Evolutionary conservation across 257 asterid genomes (phyloP).

Genomic region (Solanum paucissectum): DNA sequence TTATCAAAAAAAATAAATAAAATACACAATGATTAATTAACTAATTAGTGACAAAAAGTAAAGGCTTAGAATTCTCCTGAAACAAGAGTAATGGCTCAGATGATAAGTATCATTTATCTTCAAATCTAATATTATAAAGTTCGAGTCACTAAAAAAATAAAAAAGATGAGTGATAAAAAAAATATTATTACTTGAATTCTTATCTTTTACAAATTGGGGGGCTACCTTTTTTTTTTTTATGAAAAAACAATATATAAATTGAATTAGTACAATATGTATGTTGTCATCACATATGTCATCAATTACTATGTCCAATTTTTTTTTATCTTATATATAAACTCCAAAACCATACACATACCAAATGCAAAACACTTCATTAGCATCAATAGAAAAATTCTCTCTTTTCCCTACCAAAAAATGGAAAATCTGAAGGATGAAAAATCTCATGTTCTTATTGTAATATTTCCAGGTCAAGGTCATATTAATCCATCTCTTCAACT

Average conservation of each 20-base stretch:
- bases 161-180: too few species aligned
- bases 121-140: too few species aligned
- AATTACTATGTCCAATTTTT: background rate
- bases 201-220: background rate
- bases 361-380: background rate
- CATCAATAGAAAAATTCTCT: background rate
- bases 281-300: background rate
- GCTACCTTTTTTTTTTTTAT: background rate
- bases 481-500: slow-evolving; percentile 13
- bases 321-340: background rate
- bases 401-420: background rate
- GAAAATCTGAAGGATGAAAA: background rate
- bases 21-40: too few species aligned
- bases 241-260: background rate
- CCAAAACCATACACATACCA: background rate
- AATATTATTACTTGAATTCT: background rate
- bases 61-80: too few species aligned
- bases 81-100: too few species aligned
- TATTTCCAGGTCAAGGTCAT: slow-evolving; percentile 20
- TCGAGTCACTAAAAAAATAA: too few species aligned
- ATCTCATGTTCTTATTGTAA: slow-evolving; percentile 4
- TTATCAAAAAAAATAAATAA: too few species aligned
- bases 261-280: background rate
- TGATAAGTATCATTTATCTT: too few species aligned
- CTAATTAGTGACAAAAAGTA: too few species aligned